phyloP scores from a whole-genome alignment of 768 basidiomycete species.

The Polyporus arcularius region DNA sequence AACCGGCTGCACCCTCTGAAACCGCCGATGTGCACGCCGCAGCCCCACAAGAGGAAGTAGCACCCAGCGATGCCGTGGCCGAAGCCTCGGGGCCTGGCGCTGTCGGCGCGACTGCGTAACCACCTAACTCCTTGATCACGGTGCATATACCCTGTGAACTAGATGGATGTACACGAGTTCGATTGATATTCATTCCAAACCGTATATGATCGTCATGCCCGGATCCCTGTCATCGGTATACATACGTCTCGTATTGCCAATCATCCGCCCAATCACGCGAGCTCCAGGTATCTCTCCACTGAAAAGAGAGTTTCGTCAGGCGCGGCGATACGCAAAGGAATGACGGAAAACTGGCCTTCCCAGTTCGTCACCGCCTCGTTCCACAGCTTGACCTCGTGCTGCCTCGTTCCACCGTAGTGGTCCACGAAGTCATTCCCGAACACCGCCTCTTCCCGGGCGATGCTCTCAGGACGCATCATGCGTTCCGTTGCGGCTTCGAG shows the following conservation, averaged over 20 bases:
- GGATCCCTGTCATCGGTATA: neutral
- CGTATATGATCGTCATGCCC: no score
- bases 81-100: slow-evolving; percentile 1
- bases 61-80: neutral
- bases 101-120: neutral
- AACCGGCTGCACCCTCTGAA: slow-evolving; percentile 1
- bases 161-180: no score
- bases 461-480: slow-evolving; percentile 77
- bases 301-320: neutral
- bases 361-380: slow-evolving; percentile 90
- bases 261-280: slow-evolving; percentile 46
- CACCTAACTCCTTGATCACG: no score
- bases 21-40: neutral
- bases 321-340: neutral
- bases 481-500: slow-evolving; percentile 76
- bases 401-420: slow-evolving; percentile 93
- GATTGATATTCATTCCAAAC: no score
- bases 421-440: slow-evolving; percentile 92
- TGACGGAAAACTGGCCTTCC: slow-evolving; percentile 65
- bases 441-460: slow-evolving; percentile 74
- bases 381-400: slow-evolving; percentile 87
- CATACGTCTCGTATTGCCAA: neutral
- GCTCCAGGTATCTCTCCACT: slow-evolving; percentile 88
- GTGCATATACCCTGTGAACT: neutral
- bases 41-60: neutral